Evolutionary conservation across 129 eudicot genomes (phyloP), one percentile per base, ranked within the genome.

Genomic region (Apium graveolens): DNA sequence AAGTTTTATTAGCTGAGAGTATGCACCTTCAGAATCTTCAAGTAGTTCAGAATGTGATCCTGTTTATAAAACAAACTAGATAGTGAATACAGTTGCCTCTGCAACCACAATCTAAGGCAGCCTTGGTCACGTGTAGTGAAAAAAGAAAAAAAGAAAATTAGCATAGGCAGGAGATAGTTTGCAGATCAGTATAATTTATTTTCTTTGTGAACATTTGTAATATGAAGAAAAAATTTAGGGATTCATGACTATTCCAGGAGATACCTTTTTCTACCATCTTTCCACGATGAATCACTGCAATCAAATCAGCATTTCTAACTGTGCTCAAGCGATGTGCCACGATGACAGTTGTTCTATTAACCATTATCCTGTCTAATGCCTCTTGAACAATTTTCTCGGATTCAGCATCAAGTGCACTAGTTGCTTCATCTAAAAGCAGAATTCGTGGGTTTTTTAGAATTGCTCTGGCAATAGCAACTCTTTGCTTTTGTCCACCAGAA

Each of bases 401-500:
- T 72, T 91, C 97, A 53, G 91, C 89, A 83, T 91, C 97, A 11
- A 91, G 90, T 18, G 97, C 92, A 79, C 95, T 89, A 62, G 97
- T 91, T 72, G 95, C 97, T 84, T 91, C 97, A 63, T 91, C 94
- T 73, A 89, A 79, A 76, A 91, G 97, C 43, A 91, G 83, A 77
- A 91, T 91, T 62, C 89, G 84, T 1, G 97, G 97, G 75, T 91
- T 85, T 75, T 91, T 91, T 18, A 89, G 80, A 69, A 91, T 89
- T 60, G 97, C 97, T 74, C 97, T 84, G 5, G 94, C 94, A 46
- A 91, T 91, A 44, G 97, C 97, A 60, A 91, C 81, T 87, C 94
- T 87, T 90, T 91, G 97, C 82, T 91, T 91, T 79, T 91, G 97
- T 60, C 97, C 94, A 45, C 97, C 97, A 24, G 97, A 91, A 21